Evolutionary conservation across 495 filamentous ascomycete species (phyloP).

Genomic region (Hypoxylon trugodes): DNA sequence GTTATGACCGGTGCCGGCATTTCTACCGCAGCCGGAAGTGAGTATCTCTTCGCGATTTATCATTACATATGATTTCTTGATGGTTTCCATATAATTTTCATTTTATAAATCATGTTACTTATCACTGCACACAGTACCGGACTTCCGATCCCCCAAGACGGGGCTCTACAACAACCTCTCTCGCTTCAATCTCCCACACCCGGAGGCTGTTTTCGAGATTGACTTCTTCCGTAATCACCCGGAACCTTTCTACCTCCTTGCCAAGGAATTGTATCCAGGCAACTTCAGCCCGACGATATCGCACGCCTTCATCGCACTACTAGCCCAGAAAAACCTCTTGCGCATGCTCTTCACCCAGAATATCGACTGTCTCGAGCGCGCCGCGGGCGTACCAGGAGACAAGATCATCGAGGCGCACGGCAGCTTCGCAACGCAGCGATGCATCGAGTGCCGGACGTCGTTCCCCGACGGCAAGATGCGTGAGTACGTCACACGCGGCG

Average conservation of each 20-base stretch:
- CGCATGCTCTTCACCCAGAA: slow-evolving; percentile 95
- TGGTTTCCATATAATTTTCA: not conserved
- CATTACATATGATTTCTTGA: not conserved
- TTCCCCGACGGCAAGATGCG: slow-evolving; percentile 81
- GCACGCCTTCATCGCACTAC: slow-evolving; percentile 76
- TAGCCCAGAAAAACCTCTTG: slow-evolving; percentile 79
- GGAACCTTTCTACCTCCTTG: slow-evolving; percentile 88
- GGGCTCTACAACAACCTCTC: slow-evolving; percentile 86
- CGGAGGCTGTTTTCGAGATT: slow-evolving; percentile 85
- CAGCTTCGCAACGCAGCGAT: slow-evolving; percentile 87
- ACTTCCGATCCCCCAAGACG: slow-evolving; percentile 79
- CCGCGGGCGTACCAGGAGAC: slow-evolving; percentile 82
- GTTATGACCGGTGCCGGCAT: slow-evolving; percentile 79
- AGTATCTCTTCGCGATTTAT: slow-evolving; percentile 25
- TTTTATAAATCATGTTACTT: slow-evolving; percentile 10
- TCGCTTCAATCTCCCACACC: slow-evolving; percentile 81
- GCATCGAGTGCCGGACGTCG: slow-evolving; percentile 81
- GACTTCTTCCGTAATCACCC: slow-evolving; percentile 85
- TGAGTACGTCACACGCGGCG: slow-evolving; percentile 64
- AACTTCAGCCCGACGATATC: slow-evolving; percentile 75
- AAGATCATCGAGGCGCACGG: slow-evolving; percentile 94
- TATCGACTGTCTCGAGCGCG: slow-evolving; percentile 92
- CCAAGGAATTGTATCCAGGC: slow-evolving; percentile 92
- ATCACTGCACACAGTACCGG: slow-evolving; percentile 66
- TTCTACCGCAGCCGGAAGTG: slow-evolving; percentile 66